Base-by-base conservation (phyloP, 139 green algal species). In the Asterochloris erici region DNA sequence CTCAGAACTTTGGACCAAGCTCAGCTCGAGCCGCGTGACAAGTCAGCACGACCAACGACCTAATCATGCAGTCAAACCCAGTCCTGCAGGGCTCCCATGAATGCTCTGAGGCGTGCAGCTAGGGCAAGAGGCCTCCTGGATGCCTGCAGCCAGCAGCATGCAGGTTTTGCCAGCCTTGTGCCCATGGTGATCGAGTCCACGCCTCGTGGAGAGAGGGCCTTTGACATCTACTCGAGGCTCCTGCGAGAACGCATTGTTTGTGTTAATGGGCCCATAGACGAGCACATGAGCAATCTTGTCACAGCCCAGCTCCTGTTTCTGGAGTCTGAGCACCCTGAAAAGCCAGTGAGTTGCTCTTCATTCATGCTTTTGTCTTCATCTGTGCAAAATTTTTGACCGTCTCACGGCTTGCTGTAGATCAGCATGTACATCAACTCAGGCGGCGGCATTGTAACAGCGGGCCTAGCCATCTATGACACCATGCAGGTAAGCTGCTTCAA, bases 381-480 rank as follows among this genome's bases (percentile, higher is more conserved):
- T 38, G 14, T 14, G 15, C 17, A 13, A 9, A 10, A 23, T 28
- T 14, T 14, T 64, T 38, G 29, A 38, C 11, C 12, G 16, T 9
- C 24, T 63, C 0, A 27, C 60, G 24, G 17, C 73, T 26, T 61
- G 24, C 19, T 84, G 78, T 91, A 98, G 93, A 93, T 99, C 61
- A 90, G 90, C 60, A 95, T 99, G 93, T 99, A 99, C 91, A 98
- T 99, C 82, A 99, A 99, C 86, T 96, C 90, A 0, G 94, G 93
- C 0, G 96, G 96, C 0, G 96, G 96, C 14, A 85, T 95, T 10
- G 96, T 99, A 27, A 99, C 95, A 13, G 88, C 95, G 2, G 95
- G 96, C 0, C 88, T 99, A 60, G 97, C 97, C 11, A 98, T 99
- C 14, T 99, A 99, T 75, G 97, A 99, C 89, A 98, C 96, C 1